These are phyloP conservation scores for Nannochloropsis granulata DNA, from an alignment of 108 stramenopile genomes.

Conservation along the genomic window DNA sequence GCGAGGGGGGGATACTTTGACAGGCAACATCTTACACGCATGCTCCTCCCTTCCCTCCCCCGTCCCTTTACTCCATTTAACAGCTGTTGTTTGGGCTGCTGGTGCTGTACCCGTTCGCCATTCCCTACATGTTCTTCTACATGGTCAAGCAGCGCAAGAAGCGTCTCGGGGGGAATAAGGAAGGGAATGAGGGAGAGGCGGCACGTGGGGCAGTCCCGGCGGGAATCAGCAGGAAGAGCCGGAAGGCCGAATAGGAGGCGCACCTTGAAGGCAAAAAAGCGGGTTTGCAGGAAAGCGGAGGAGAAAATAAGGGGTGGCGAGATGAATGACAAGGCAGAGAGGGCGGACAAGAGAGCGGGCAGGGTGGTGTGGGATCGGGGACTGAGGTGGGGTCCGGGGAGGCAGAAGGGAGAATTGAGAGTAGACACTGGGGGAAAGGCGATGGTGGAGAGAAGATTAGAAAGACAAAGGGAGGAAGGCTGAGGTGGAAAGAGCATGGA, in stretches of 20 bases:
- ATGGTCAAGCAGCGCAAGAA: background rate
- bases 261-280: too few species aligned
- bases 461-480: too few species aligned
- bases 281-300: too few species aligned
- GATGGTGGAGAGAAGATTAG: too few species aligned
- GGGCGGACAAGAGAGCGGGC: too few species aligned
- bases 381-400: too few species aligned
- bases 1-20: background rate
- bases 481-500: too few species aligned
- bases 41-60: background rate
- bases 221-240: background rate
- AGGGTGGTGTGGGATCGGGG: too few species aligned
- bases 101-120: background rate
- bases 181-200: background rate
- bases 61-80: background rate
- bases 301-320: too few species aligned
- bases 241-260: background rate
- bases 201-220: background rate
- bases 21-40: background rate
- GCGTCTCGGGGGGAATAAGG: background rate
- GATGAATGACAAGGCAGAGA: too few species aligned
- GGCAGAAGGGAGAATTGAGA: too few species aligned
- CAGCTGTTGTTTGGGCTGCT: background rate
- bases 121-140: background rate
- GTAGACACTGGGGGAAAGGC: too few species aligned